Evolutionary conservation across 75 land plant genomes (phyloP).

Genomic region (Azolla pinnata): DNA sequence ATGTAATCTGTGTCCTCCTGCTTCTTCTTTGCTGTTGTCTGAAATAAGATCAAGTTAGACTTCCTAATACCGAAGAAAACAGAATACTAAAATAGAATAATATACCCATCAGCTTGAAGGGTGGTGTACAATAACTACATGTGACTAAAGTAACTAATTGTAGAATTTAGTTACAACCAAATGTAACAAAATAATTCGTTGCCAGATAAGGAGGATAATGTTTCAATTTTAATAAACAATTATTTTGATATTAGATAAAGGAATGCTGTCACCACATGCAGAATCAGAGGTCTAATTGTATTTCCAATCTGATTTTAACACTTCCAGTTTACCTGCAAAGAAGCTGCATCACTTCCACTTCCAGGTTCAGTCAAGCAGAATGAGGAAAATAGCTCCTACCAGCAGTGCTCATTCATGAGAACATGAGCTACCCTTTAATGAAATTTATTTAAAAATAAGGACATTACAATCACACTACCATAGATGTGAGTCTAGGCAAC

Average conservation of each 20-base stretch:
- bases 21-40: conserved; percentile 28
- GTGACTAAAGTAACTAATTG: too few species aligned
- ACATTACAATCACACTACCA: conserved; percentile 14
- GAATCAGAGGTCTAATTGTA: conserved; percentile 1
- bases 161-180: too few species aligned
- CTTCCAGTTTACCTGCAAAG: conserved; percentile 25
- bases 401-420: not conserved
- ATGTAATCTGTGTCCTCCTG: conserved; percentile 27
- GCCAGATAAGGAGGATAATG: too few species aligned
- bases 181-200: too few species aligned
- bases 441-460: not conserved
- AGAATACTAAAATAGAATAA: too few species aligned
- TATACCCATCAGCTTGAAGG: too few species aligned
- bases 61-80: too few species aligned
- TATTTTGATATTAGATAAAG: too few species aligned
- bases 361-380: conserved; percentile 38
- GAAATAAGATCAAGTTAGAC: conserved; percentile 13
- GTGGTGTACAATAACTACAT: too few species aligned
- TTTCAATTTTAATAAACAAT: too few species aligned
- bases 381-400: conserved; percentile 31
- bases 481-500: conserved; percentile 21
- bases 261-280: too few species aligned
- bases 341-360: conserved; percentile 40
- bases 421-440: not conserved
- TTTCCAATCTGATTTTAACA: not conserved